Conservation (phyloP, 768 basidiomycete species). For the Boletus edulis region DNA sequence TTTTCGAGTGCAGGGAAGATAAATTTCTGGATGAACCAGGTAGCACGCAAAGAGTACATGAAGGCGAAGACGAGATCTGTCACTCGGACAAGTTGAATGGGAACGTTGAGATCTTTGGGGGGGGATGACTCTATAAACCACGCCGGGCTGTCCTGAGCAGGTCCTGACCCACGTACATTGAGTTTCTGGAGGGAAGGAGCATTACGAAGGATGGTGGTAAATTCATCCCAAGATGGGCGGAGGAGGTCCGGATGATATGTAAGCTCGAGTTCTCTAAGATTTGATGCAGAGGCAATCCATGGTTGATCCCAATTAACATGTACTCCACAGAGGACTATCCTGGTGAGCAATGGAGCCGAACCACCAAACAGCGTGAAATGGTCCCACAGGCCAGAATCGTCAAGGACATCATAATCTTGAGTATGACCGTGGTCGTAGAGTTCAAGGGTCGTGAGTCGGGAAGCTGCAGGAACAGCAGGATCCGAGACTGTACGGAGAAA, state of each 20-base stretch:
- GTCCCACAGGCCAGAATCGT: conserved; percentile 19
- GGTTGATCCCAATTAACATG: conserved; percentile 64
- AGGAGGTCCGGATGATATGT: conserved; percentile 59
- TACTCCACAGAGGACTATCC: conserved; percentile 61
- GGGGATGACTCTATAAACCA: conserved; percentile 26
- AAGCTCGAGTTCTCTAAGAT: conserved; percentile 52
- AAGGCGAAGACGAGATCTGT: conserved; percentile 46
- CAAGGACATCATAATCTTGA: neutral
- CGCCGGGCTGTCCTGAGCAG: conserved; percentile 38
- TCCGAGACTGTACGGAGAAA: conserved; percentile 40
- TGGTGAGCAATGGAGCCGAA: conserved; percentile 48
- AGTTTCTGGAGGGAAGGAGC: conserved; percentile 56
- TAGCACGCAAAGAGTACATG: conserved; percentile 44
- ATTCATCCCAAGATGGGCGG: conserved; percentile 55
- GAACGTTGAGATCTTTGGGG: conserved; percentile 22
- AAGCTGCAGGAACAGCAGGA: conserved; percentile 41
- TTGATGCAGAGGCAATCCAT: conserved; percentile 23
- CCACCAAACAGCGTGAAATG: conserved; percentile 53
- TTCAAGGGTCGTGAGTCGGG: conserved; percentile 50
- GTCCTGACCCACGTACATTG: conserved; percentile 56
- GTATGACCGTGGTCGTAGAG: conserved; percentile 53
- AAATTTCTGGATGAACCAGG: conserved; percentile 27
- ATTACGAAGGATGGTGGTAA: conserved; percentile 47
- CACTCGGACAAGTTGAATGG: conserved; percentile 30
- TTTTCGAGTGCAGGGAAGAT: conserved; percentile 34